Percentiles rank a stretch among this genome's conserved stretches.
Conservation (phyloP, 2,329 filamentous ascomycete genomes). For the Endoconidiophora polonica region DNA sequence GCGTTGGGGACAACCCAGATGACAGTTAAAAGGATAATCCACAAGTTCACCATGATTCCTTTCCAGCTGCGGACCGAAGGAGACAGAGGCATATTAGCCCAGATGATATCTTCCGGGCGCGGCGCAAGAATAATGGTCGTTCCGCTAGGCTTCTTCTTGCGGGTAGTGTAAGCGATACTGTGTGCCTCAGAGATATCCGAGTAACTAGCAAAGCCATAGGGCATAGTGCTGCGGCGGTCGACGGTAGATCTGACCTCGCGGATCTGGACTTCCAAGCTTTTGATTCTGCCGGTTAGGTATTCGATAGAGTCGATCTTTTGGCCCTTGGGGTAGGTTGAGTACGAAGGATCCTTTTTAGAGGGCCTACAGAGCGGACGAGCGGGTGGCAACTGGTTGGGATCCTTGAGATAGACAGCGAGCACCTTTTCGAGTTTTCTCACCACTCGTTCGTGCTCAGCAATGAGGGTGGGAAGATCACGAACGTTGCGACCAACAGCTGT, state of each 20-base stretch:
- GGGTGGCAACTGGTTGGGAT: constrained; percentile 63
- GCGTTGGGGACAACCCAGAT: constrained; percentile 87
- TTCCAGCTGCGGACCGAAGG: constrained; percentile 53
- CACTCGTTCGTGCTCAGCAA: constrained; percentile 63
- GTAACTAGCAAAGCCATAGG: constrained; percentile 91
- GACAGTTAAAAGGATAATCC: constrained; percentile 65
- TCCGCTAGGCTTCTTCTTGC: constrained; percentile 65
- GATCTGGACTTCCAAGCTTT: constrained; percentile 66
- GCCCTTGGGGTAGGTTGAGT: constrained; percentile 43
- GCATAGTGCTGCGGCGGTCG: constrained; percentile 73
- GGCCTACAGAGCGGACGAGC: constrained; percentile 64
- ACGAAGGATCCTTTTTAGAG: constrained; percentile 60
- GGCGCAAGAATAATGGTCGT: constrained; percentile 66
- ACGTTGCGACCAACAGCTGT: constrained; percentile 82
- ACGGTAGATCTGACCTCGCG: constrained; percentile 66
- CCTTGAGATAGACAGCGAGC: constrained; percentile 77
- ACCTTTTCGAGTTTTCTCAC: constrained; percentile 72
- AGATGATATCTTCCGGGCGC: constrained; percentile 81
- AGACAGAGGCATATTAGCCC: constrained; percentile 73
- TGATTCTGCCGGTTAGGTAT: constrained; percentile 74
- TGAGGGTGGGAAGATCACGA: constrained; percentile 71
- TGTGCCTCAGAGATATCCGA: constrained; percentile 78
- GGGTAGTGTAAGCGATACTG: constrained; percentile 64
- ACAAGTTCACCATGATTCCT: constrained; percentile 64
- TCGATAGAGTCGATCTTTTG: constrained; percentile 88